Percentiles rank a stretch among this genome's conserved stretches.
phyloP scores from a whole-genome alignment of 2,329 filamentous ascomycete genomes.

The Macroventuria anomochaeta region DNA sequence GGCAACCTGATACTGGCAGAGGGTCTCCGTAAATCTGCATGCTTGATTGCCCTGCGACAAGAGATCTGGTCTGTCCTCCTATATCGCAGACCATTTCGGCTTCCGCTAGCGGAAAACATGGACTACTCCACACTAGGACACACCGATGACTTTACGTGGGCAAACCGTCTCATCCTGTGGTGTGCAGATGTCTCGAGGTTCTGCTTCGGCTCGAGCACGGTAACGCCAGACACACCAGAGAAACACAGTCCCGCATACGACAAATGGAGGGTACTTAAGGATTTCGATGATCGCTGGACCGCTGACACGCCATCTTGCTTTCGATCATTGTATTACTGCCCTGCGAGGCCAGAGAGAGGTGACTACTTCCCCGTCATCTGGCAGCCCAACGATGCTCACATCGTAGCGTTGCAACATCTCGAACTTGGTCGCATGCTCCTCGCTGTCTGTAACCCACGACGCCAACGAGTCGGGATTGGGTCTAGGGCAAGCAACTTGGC shows the following conservation, averaged over 20 bases:
- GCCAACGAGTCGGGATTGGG: background rate
- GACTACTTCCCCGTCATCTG: background rate
- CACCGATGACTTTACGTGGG: constrained; percentile 2
- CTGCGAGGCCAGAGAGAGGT: background rate
- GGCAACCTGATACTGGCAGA: background rate
- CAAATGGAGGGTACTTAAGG: background rate
- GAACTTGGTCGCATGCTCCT: constrained; percentile 4
- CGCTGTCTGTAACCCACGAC: background rate
- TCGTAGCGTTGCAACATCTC: background rate
- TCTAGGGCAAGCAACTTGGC: background rate
- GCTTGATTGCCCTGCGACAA: background rate
- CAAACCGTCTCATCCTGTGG: background rate
- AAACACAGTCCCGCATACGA: background rate
- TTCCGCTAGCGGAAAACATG: background rate
- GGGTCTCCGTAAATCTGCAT: background rate
- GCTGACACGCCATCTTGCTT: background rate
- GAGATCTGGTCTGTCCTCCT: constrained; percentile 4
- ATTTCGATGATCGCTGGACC: background rate
- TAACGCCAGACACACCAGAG: background rate
- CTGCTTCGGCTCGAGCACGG: background rate
- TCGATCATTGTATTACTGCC: background rate
- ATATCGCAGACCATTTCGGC: background rate
- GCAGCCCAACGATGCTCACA: background rate
- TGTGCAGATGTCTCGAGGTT: constrained; percentile 1
- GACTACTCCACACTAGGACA: background rate